These are phyloP conservation scores for Hebeloma cylindrosporum DNA, from an alignment of 768 basidiomycete genomes.

Conservation along the genomic window DNA sequence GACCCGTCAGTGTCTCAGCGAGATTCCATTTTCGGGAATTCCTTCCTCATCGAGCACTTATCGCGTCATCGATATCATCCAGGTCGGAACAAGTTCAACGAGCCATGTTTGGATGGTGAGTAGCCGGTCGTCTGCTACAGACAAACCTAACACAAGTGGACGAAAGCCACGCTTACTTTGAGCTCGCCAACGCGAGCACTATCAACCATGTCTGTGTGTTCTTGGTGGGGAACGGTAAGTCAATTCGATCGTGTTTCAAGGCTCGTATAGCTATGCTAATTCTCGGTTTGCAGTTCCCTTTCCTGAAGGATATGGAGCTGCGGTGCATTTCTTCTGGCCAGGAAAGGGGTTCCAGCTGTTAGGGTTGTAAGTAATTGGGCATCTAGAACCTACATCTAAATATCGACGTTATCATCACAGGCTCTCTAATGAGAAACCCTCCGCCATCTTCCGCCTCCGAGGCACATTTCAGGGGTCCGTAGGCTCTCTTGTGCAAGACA, in stretches of 20 bases:
- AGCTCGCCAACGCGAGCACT: conserved; percentile 64
- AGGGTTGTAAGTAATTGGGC: conserved; percentile 61
- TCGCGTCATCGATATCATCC: not conserved
- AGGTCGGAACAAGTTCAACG: conserved; percentile 1
- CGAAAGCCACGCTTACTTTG: conserved; percentile 79
- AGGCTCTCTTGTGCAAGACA: conserved; percentile 39
- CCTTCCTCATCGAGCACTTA: not conserved
- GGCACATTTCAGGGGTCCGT: conserved; percentile 46
- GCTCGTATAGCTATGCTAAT: conserved; percentile 1
- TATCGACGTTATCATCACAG: conserved; percentile 40
- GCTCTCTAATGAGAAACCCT: conserved; percentile 88
- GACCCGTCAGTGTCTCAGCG: not conserved
- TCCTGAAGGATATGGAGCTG: conserved; percentile 80
- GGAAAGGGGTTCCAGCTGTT: conserved; percentile 84
- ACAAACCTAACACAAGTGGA: conserved; percentile 82
- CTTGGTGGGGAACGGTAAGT: conserved; percentile 71
- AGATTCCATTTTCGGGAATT: not conserved
- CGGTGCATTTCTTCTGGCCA: conserved; percentile 86
- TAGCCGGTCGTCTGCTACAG: conserved; percentile 76
- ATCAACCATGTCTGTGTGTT: conserved; percentile 90
- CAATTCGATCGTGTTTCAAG: conserved; percentile 1
- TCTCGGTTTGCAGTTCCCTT: conserved; percentile 56
- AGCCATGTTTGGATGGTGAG: conserved; percentile 83
- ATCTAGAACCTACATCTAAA: not conserved
- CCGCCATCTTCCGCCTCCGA: conserved; percentile 82